phyloP scores from a whole-genome alignment of 305 asterid genomes.

The Fraxinus platypoda region DNA sequence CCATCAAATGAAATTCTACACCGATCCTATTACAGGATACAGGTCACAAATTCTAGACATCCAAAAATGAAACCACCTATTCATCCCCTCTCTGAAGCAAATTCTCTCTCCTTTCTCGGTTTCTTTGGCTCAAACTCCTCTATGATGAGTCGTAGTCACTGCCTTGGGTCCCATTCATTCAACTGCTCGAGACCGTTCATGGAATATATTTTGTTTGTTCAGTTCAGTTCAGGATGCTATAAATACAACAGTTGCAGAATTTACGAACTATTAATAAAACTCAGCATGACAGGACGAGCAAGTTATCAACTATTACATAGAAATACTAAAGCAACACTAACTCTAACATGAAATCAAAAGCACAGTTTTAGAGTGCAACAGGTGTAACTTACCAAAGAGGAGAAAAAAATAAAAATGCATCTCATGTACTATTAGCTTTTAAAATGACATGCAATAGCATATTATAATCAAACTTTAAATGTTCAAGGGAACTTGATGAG shows the following conservation, averaged over 20 bases:
- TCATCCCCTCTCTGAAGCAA: not conserved
- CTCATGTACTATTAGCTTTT: not conserved
- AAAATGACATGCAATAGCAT: not conserved
- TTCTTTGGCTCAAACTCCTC: not conserved
- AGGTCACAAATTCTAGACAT: not conserved
- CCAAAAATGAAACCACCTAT: not conserved
- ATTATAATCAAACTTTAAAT: not conserved
- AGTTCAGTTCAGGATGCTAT: not conserved
- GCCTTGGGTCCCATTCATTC: not conserved
- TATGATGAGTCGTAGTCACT: not conserved
- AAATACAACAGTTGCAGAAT: not conserved
- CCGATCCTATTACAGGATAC: not conserved
- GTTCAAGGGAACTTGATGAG: not conserved
- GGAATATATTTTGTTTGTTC: not conserved
- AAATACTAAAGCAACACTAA: not conserved
- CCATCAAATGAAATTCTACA: not conserved
- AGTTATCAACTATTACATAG: not conserved
- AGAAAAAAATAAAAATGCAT: not conserved
- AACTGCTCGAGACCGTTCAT: not conserved
- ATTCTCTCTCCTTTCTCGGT: not conserved
- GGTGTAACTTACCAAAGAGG: not conserved
- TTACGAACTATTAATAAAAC: not conserved
- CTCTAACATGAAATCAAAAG: not conserved
- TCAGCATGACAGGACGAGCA: not conserved
- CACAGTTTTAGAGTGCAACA: not conserved